These are phyloP conservation scores for Metschnikowia lochheadii DNA, from an alignment of 805 yeast genomes.

Conservation along the genomic window DNA sequence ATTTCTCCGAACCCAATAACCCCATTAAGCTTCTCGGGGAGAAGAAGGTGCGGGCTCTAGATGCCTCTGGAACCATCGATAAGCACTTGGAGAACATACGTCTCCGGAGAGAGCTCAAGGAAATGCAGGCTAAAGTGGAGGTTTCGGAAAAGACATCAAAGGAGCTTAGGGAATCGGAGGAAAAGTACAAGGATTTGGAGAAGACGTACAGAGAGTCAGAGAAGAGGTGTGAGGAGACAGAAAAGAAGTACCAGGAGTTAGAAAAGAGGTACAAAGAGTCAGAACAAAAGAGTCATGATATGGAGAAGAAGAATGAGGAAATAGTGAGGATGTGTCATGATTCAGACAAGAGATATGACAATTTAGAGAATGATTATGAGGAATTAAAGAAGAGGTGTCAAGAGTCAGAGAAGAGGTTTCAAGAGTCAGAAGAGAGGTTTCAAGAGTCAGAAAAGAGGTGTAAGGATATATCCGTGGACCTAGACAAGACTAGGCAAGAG, in stretches of 20 bases:
- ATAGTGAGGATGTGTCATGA: neutral
- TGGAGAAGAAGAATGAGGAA: neutral
- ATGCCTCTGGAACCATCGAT: conserved; percentile 37
- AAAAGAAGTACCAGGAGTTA: neutral
- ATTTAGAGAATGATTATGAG: neutral
- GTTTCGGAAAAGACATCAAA: neutral
- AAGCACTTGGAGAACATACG: conserved; percentile 41
- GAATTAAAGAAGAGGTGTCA: neutral
- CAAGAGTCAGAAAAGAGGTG: neutral
- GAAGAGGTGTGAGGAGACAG: neutral
- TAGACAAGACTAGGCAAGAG: neutral
- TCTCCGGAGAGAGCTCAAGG: conserved; percentile 27
- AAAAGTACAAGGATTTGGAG: neutral
- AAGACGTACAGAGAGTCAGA: neutral
- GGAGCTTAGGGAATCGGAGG: neutral
- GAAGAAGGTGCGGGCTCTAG: conserved; percentile 16
- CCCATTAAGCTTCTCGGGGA: conserved; percentile 27
- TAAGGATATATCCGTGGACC: no score
- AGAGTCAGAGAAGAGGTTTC: neutral
- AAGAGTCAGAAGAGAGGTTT: neutral
- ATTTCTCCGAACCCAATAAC: conserved; percentile 5
- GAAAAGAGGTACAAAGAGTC: neutral
- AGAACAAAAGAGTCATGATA: neutral
- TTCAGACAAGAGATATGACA: neutral
- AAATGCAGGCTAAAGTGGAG: neutral